A percentile compares a stretch with the other conserved stretches of the same genome.
These are phyloP conservation scores for Puccinia triticina DNA, from an alignment of 1,284 basidiomycete genomes.

Conservation along the genomic window DNA sequence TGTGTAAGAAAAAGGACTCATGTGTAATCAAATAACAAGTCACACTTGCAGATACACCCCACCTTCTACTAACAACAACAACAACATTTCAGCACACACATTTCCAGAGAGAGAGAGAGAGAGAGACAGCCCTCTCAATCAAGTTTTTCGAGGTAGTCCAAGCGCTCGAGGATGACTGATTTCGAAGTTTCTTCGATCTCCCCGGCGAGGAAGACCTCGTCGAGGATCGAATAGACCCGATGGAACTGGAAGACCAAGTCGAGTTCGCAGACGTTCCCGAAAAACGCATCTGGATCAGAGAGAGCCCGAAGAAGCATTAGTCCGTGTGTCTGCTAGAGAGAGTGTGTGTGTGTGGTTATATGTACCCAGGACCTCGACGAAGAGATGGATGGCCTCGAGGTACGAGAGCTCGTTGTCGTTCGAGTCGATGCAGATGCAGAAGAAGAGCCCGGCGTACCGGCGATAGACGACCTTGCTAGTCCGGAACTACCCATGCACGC, in stretches of 20 bases:
- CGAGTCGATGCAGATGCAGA: slow-evolving; percentile 94
- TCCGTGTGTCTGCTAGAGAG: neutral
- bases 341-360: slow-evolving; percentile 37
- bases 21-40: too few relatives aligned
- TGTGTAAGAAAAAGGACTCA: too few relatives aligned
- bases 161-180: slow-evolving; percentile 82
- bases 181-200: slow-evolving; percentile 98
- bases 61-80: too few relatives aligned
- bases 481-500: slow-evolving; percentile 71
- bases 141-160: slow-evolving; percentile 65
- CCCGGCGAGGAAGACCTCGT: slow-evolving; percentile 97
- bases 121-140: neutral
- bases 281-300: slow-evolving; percentile 77
- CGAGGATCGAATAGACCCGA: slow-evolving; percentile 93
- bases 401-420: slow-evolving; percentile 98
- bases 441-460: slow-evolving; percentile 95
- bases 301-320: slow-evolving; percentile 31
- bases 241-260: slow-evolving; percentile 98
- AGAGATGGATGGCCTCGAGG: slow-evolving; percentile 94
- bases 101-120: too few relatives aligned
- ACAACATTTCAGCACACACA: too few relatives aligned
- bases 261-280: slow-evolving; percentile 96
- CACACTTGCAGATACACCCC: too few relatives aligned
- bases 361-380: slow-evolving; percentile 95
- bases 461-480: slow-evolving; percentile 94